Percentiles rank a stretch among this genome's conserved stretches.
These are phyloP conservation scores for Penicillium robsamsonii DNA, from an alignment of 495 filamentous ascomycete genomes.

Conservation along the genomic window DNA sequence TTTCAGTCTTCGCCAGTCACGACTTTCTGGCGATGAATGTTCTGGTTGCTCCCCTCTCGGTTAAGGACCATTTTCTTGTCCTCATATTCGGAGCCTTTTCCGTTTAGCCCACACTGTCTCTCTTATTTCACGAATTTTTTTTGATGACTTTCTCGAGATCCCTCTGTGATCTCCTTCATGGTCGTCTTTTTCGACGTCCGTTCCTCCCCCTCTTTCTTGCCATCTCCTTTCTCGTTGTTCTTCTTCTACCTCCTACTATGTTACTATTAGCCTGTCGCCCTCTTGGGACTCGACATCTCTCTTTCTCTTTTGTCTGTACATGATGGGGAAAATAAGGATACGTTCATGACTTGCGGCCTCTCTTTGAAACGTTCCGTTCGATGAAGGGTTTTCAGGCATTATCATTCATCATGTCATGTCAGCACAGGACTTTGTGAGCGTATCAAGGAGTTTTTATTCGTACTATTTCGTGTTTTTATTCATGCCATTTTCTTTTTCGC, in stretches of 20 bases:
- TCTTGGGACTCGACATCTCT: constrained; percentile 4
- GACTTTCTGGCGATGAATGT: constrained; percentile 38
- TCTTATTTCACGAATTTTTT: constrained; percentile 15
- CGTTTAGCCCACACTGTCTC: constrained; percentile 27
- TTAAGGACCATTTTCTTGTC: constrained; percentile 22
- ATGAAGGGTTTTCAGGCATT: constrained; percentile 7
- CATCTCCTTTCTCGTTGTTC: constrained; percentile 13
- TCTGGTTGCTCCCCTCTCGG: constrained; percentile 23
- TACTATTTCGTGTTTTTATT: constrained; percentile 7
- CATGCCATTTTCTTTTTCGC: constrained; percentile 8
- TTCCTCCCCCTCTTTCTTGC: constrained; percentile 9
- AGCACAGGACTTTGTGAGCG: constrained; percentile 15
- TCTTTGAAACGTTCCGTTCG: constrained; percentile 7
- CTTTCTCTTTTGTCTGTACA: constrained; percentile 28
- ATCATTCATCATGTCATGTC: constrained; percentile 16
- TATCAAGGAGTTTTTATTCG: constrained; percentile 18
- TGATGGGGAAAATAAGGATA: constrained; percentile 29
- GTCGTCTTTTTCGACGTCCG: constrained; percentile 1
- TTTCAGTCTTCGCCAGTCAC: constrained; percentile 39
- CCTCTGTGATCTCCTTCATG: neutral
- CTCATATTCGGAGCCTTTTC: constrained; percentile 19
- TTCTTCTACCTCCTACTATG: constrained; percentile 16
- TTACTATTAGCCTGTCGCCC: constrained; percentile 14
- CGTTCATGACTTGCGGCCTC: constrained; percentile 18
- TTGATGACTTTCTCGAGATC: constrained; percentile 6